phyloP scores from a whole-genome alignment of 1,139 yeast genomes.

The Entelexis paramagnoliae region DNA sequence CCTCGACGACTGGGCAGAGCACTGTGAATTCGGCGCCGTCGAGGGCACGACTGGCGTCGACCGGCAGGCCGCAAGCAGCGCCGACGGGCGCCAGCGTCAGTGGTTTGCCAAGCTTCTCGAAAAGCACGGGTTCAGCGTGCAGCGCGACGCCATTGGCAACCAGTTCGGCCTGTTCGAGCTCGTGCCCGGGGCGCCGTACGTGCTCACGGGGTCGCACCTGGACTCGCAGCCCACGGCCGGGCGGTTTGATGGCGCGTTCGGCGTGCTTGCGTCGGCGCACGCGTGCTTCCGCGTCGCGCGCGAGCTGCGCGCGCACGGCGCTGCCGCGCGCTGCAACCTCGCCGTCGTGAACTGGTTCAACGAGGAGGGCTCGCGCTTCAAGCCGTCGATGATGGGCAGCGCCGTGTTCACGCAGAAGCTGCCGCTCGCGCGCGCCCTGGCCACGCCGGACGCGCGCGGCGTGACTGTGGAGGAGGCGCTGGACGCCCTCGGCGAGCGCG shows the following conservation, averaged over 20 bases:
- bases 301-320: slow-evolving; percentile 49
- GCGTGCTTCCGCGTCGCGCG: slow-evolving; percentile 45
- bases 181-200: not conserved
- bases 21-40: not conserved
- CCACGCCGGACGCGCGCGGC: slow-evolving; percentile 46
- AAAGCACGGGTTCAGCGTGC: not conserved
- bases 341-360: slow-evolving; percentile 63
- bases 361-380: slow-evolving; percentile 71
- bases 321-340: slow-evolving; percentile 44
- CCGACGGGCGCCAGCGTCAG: not conserved
- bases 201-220: slow-evolving; percentile 52
- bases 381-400: slow-evolving; percentile 54
- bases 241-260: slow-evolving; percentile 60
- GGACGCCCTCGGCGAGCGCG: slow-evolving; percentile 40
- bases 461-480: slow-evolving; percentile 30
- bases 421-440: slow-evolving; percentile 41
- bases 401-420: slow-evolving; percentile 54
- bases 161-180: not conserved
- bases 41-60: not conserved
- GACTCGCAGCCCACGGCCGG: slow-evolving; percentile 80
- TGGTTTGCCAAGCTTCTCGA: not conserved
- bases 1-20: not conserved
- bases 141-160: not conserved
- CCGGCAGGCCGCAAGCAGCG: not conserved
- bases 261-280: slow-evolving; percentile 59